Evolutionary conservation across 2,329 filamentous ascomycete species (phyloP).

Genomic region (Alternaria sp.): DNA sequence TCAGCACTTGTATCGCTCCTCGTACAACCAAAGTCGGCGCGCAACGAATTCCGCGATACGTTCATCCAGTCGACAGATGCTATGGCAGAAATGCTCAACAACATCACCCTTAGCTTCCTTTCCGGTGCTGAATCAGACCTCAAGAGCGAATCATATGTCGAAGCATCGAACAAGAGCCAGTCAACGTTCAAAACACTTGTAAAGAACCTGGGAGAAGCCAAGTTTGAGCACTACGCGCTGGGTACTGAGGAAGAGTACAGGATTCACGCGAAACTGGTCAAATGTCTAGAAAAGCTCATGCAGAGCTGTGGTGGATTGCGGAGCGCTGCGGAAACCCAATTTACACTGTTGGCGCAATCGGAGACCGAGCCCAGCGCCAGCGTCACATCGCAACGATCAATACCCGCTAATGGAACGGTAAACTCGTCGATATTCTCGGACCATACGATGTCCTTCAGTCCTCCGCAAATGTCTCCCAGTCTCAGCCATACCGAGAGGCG

Average conservation of each 20-base stretch:
- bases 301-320: slow-evolving; percentile 90
- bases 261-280: slow-evolving; percentile 79
- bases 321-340: slow-evolving; percentile 88
- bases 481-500: slow-evolving; percentile 41
- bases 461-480: slow-evolving; percentile 37
- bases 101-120: slow-evolving; percentile 83
- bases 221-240: slow-evolving; percentile 83
- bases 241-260: slow-evolving; percentile 81
- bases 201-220: slow-evolving; percentile 81
- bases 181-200: slow-evolving; percentile 72
- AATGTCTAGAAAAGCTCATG: slow-evolving; percentile 82
- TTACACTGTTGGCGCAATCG: slow-evolving; percentile 76
- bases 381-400: slow-evolving; percentile 17
- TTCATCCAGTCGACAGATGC: slow-evolving; percentile 76
- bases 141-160: slow-evolving; percentile 67
- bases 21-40: slow-evolving; percentile 79
- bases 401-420: slow-evolving; percentile 23
- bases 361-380: slow-evolving; percentile 30
- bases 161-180: slow-evolving; percentile 68
- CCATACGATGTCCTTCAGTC: slow-evolving; percentile 26
- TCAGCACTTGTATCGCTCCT: slow-evolving; percentile 63
- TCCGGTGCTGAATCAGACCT: slow-evolving; percentile 82
- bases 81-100: slow-evolving; percentile 79
- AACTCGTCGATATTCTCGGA: slow-evolving; percentile 36
- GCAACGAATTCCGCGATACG: slow-evolving; percentile 73